These are phyloP conservation scores for Tylopilus cervinicoccineus DNA, from an alignment of 768 basidiomycete genomes.

Conservation along the genomic window DNA sequence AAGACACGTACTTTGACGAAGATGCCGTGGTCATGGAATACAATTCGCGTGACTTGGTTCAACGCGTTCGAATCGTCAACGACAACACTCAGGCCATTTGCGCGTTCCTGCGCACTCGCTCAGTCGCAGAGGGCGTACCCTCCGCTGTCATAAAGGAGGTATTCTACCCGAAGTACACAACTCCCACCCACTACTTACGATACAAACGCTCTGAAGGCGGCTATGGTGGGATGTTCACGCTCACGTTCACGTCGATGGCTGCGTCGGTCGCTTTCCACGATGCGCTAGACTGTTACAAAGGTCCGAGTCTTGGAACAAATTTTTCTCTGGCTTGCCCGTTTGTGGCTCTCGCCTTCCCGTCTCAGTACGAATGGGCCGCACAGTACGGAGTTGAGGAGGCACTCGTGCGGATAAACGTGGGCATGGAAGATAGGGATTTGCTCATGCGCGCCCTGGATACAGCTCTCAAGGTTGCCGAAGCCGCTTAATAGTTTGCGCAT, in stretches of 20 bases:
- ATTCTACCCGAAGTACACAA: conserved; percentile 84
- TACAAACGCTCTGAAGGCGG: conserved; percentile 59
- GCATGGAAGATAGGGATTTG: conserved; percentile 67
- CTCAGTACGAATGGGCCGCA: conserved; percentile 89
- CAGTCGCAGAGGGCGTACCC: conserved; percentile 37
- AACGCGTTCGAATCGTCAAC: conserved; percentile 74
- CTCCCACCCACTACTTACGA: conserved; percentile 63
- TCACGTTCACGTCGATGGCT: conserved; percentile 68
- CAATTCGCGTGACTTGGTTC: conserved; percentile 90
- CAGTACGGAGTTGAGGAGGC: conserved; percentile 79
- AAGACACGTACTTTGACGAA: conserved; percentile 85
- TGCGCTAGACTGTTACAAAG: conserved; percentile 76
- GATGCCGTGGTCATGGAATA: conserved; percentile 97
- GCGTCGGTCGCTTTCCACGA: conserved; percentile 85
- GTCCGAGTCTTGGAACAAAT: conserved; percentile 90
- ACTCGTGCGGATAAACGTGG: conserved; percentile 87
- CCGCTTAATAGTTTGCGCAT: no score
- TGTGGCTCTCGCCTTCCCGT: conserved; percentile 85
- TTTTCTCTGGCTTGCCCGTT: conserved; percentile 95
- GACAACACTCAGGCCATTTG: conserved; percentile 79
- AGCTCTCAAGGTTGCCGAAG: conserved; percentile 47
- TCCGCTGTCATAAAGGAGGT: conserved; percentile 68
- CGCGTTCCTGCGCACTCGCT: conserved; percentile 66
- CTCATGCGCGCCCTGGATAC: conserved; percentile 55
- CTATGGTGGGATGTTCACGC: conserved; percentile 83